Evolutionary conservation across 257 asterid species (phyloP), one percentile per base, ranked within the genome.

Genomic region (Verbena officinalis): DNA sequence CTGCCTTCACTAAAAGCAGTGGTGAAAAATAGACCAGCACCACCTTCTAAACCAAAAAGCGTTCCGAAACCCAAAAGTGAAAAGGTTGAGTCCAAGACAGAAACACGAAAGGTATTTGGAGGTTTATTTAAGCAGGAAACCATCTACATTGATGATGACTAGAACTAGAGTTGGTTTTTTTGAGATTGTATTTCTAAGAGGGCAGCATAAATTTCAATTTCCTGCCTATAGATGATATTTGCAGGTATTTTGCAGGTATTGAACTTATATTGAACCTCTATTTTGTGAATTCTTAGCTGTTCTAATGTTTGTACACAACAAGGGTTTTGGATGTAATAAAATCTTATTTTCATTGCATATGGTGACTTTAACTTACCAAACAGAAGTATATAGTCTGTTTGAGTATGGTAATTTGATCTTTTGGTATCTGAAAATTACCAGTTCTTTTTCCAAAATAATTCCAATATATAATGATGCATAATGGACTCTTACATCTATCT

Each of bases 121-220:
- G 98, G 96, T 19, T 68, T 89, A 73, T 91, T 91, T 81, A 65
- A 83, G 83, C 98, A 91, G 76, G 97, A 91, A 81, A 91, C 97
- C 76, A 89, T 91, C 79, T 91, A 91, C 61, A 78, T 90, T 5
- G 98, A 89, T 71, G 96, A 91, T 68, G 95, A 86, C 69, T 86
- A 69, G 84, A 74, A 45, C 12, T 59, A 60, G 34, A 23, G 39
- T 45, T 42, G 57, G 44, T 60, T 34, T 31, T 48, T 77, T 49
- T 16, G 68, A 62, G 71, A 59, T 61, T 67, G 59, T 46, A 66
- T 59, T 57, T 61, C 16, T 9, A 49, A 60, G 62, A 30, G 34
- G 60, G 31, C 52, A 11, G 3, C 62, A 55, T 44, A 21, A 38
- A 15, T 16, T 27, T 27, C 5, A 27, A 27, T 60, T 60, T 55